Base-by-base conservation (phyloP, 257 asterid species). In the Forsythia suspensa region DNA sequence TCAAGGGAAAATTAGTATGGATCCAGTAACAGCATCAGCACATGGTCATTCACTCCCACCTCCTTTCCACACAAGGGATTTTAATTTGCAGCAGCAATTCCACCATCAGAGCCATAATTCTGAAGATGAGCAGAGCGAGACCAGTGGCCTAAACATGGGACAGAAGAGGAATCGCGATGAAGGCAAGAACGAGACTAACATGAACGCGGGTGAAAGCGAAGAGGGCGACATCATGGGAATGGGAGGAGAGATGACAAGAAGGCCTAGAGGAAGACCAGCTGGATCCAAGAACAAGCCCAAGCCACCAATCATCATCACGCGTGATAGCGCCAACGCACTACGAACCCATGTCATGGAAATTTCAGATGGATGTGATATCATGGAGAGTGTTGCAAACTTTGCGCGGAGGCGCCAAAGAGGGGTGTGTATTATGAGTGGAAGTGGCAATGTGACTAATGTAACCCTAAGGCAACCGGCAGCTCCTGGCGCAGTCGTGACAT, bases 301-400 rank as follows among this genome's bases (percentile, higher is more conserved):
- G 71, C 97, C 97, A 0, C 98, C 98, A 2, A 94, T 94, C 85
- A 94, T 94, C 80, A 94, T 94, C 78, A 90, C 90, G 3, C 92
- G 98, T 2, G 98, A 94, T 86, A 92, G 97, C 77, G 93, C 98
- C 63, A 94, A 94, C 80, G 97, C 97, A 0, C 96, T 94, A 24
- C 79, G 98, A 21, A 92, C 97, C 79, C 98, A 94, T 80, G 97
- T 94, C n/a, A 91, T 94, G 97, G 98, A 94, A 65, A 76, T 94
- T 71, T 82, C 95, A 16, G 97, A 94, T 71, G 97, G 97, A 4
- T 86, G 97, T 40, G 97, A 94, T 81, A 76, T 94, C 81, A 84
- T 91, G 89, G 97, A 94, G 11, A 85, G 97, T 81, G 83, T 94
- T 29, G 85, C 92, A 8, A 86, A 71, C 85, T 94, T 94, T 75